phyloP scores from a whole-genome alignment of 176 grass and related monocot genomes.

The Aechmea fasciata region DNA sequence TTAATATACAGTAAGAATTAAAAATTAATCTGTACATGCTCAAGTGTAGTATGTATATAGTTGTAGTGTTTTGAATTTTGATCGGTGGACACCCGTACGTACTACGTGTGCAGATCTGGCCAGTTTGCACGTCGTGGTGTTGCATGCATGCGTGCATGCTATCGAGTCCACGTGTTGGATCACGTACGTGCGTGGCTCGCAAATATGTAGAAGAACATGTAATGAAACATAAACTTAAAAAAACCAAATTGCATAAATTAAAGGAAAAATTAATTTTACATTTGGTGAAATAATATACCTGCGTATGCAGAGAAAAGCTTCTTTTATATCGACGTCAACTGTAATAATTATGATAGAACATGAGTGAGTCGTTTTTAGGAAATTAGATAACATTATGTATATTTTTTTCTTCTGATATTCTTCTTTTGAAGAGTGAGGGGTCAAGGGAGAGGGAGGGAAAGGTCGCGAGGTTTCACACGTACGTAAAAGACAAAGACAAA shows the following conservation, averaged over 20 bases:
- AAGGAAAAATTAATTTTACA: too few species aligned
- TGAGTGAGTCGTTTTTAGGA: too few species aligned
- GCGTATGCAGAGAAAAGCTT: too few species aligned
- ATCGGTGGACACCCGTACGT: conserved; percentile 38
- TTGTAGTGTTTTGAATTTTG: conserved; percentile 25
- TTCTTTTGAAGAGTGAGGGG: conserved; percentile 11
- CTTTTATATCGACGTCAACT: too few species aligned
- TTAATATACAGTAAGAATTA: too few species aligned
- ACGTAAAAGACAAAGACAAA: not conserved
- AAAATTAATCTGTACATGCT: too few species aligned
- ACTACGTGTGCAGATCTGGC: conserved; percentile 31
- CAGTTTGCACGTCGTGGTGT: not conserved
- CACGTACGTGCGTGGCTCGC: not conserved
- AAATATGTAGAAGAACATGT: not conserved
- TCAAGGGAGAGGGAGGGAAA: not conserved
- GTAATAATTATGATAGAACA: too few species aligned
- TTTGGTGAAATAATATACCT: too few species aligned
- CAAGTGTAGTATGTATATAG: not conserved
- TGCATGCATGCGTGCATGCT: conserved; percentile 41
- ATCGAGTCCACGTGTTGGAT: not conserved
- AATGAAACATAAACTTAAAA: not conserved
- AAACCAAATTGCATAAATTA: too few species aligned
- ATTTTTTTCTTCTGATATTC: not conserved
- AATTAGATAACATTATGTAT: too few species aligned
- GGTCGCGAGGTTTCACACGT: not conserved